Percentiles rank a stretch among this genome's conserved stretches.
These are phyloP conservation scores for Ilyonectria robusta DNA, from an alignment of 2,329 filamentous ascomycete species.

Conservation along the genomic window DNA sequence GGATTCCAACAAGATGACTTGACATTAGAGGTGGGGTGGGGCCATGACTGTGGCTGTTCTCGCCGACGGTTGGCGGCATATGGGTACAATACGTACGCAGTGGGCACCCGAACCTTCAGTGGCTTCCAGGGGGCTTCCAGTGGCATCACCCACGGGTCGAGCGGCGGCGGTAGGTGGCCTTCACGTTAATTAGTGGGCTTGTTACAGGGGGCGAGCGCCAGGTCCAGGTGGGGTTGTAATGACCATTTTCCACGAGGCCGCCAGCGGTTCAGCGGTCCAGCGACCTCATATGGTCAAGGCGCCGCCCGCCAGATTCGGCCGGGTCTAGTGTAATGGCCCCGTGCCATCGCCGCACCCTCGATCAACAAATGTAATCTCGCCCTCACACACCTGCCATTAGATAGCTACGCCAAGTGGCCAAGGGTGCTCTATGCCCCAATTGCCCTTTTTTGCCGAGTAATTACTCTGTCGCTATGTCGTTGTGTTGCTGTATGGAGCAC, in stretches of 20 bases:
- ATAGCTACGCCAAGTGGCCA: not conserved
- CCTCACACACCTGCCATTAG: not conserved
- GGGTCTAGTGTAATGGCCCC: conserved; percentile 15
- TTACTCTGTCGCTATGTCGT: not conserved
- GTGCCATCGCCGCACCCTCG: not conserved
- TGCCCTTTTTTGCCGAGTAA: not conserved
- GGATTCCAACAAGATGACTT: conserved; percentile 30
- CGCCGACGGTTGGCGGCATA: conserved; percentile 7
- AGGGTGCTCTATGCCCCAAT: not conserved
- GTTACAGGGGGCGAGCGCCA: conserved; percentile 15
- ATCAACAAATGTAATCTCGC: not conserved
- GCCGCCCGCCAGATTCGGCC: not conserved
- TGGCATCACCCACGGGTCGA: not conserved
- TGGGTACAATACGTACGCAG: conserved; percentile 2
- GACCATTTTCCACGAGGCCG: conserved; percentile 14
- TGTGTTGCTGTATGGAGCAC: not conserved
- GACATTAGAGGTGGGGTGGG: conserved; percentile 35
- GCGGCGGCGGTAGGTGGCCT: not conserved
- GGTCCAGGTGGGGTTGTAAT: conserved; percentile 19
- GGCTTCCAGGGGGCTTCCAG: conserved; percentile 7
- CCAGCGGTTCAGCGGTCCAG: not conserved
- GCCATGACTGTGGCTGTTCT: conserved; percentile 12
- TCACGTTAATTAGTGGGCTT: conserved; percentile 14
- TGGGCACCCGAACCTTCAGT: conserved; percentile 2
- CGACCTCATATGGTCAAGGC: not conserved